Base-by-base conservation (phyloP, 345 rosid genomes). In the Euphorbia peplus region DNA sequence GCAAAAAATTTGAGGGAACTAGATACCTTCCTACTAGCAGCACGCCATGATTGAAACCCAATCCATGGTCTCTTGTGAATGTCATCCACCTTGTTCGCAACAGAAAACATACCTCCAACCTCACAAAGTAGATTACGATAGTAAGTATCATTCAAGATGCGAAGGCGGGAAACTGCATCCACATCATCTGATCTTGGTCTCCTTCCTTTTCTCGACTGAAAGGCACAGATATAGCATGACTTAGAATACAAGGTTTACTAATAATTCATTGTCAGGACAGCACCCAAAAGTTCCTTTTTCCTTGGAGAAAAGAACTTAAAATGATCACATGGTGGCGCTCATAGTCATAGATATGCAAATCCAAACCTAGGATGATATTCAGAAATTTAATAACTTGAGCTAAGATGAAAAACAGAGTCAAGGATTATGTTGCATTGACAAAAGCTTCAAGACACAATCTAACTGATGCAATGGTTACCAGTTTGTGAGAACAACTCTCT, bases 41-140 rank as follows among this genome's bases (percentile, higher is more conserved):
- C 89, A 73, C 80, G 95, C 99, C 99, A 92, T 73, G 99, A 95
- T 71, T 95, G 99, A 79, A 95, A 95, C 60, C 99, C 99, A 75
- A 95, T 95, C 99, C 99, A 95, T 67, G 99, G 99, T 80, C 98
- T 88, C 74, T 66, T 82, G 81, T 95, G 99, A 81, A 92, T 82
- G 78, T 81, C 81, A 78, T 95, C 99, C 71, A 95, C 92, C 86
- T 69, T 85, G 64, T 85, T 86, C 70, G 99, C 99, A 65, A 95
- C 79, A 35, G 98, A 80, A 79, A 95, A 87, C 97, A 95, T 87
- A 79, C 99, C 99, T 73, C 99, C 99, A 63, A 87, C 77, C 79
- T 95, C 99, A 73, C 99, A 92, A 21, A 92, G 86, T 70, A 86
- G 59, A 76, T 90, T 79, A 72, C 80, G 80, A 68, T 85, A 90